Base-by-base conservation (phyloP, 768 basidiomycete genomes). In the Lactarius hatsudake region DNA sequence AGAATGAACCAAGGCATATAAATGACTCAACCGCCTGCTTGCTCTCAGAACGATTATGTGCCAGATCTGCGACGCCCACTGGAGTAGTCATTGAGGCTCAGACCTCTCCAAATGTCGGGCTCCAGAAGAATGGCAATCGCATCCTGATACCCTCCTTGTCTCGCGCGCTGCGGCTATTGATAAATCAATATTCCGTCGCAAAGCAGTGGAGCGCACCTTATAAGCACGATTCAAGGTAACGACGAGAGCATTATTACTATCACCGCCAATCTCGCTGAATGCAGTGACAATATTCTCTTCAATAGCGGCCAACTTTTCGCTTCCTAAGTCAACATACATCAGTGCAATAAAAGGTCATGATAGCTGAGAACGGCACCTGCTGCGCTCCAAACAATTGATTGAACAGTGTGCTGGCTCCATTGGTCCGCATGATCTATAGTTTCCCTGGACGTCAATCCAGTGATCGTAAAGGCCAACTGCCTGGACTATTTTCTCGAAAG, bases 41-140 rank as follows among this genome's bases (percentile, higher is more conserved):
- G 87, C 84, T 28, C 89, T 83, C 66, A 92, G 75, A 15, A 81
- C 82, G 32, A 94, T 79, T 62, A 91, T 83, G 73, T 91, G 85
- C 93, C 92, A 94, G 55, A 93, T 82, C 73, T 88, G 84, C 58
- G 81, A 79, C 23, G 89, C 86, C 93, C 93, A 94, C 40, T 81
- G 77, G 79, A 77, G 74, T 90, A 90, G 74, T 89, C 87, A 43
- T 82, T 78, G 23, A 90, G 74, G 15, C 81, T 81, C 57, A 94
- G 77, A 7, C 87, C 85, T 2, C 81, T 78, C 92, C 93, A 94
- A 18, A 87, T 84, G 36, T 82, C 78, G 1, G 89, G 87, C 64
- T 89, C 85, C 13, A 94, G 78, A 15, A 94, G 81, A 48, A 84
- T 78, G 26, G 83, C 77, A 51, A 94, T 75, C 7, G 86, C 86